A percentile compares a stretch with the other conserved stretches of the same genome.
These are phyloP conservation scores for Baorangia bicolor DNA, from an alignment of 768 basidiomycete genomes.

Conservation along the genomic window DNA sequence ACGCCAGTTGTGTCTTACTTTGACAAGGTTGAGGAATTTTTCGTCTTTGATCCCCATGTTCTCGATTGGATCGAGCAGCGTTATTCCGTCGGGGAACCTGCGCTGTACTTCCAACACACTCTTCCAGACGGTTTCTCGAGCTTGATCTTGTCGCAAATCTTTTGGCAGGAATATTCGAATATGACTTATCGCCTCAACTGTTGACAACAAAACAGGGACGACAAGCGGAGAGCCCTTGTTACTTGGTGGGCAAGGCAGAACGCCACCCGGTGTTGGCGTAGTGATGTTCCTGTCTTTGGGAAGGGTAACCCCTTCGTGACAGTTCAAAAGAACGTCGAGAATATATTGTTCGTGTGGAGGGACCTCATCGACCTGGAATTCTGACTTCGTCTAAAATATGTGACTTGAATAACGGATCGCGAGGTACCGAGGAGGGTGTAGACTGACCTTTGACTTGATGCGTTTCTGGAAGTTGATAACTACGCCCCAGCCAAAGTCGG, in stretches of 20 bases:
- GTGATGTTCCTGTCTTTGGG: constrained; percentile 58
- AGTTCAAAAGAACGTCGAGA: constrained; percentile 87
- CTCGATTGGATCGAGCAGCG: constrained; percentile 85
- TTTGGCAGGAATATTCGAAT: constrained; percentile 88
- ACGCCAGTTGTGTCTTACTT: constrained; percentile 45
- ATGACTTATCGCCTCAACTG: constrained; percentile 82
- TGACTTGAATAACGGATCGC: not conserved
- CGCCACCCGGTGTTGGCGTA: constrained; percentile 61
- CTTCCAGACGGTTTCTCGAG: constrained; percentile 86
- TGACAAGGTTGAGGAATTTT: constrained; percentile 83
- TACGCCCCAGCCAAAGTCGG: constrained; percentile 96
- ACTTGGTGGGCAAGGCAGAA: constrained; percentile 70
- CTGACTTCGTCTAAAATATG: constrained; percentile 54
- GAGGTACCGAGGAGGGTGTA: not conserved
- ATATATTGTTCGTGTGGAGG: constrained; percentile 90
- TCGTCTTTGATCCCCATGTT: constrained; percentile 97
- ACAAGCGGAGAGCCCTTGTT: constrained; percentile 82
- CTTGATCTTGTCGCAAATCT: constrained; percentile 73
- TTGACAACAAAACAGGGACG: constrained; percentile 85
- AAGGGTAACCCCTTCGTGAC: constrained; percentile 58
- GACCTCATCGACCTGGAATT: constrained; percentile 64
- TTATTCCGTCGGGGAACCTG: constrained; percentile 84
- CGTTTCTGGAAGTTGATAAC: constrained; percentile 92
- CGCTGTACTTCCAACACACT: constrained; percentile 88
- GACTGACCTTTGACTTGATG: constrained; percentile 68